These are phyloP conservation scores for Chlamydomonas asymmetrica DNA, from an alignment of 139 green algal species.

Conservation along the genomic window DNA sequence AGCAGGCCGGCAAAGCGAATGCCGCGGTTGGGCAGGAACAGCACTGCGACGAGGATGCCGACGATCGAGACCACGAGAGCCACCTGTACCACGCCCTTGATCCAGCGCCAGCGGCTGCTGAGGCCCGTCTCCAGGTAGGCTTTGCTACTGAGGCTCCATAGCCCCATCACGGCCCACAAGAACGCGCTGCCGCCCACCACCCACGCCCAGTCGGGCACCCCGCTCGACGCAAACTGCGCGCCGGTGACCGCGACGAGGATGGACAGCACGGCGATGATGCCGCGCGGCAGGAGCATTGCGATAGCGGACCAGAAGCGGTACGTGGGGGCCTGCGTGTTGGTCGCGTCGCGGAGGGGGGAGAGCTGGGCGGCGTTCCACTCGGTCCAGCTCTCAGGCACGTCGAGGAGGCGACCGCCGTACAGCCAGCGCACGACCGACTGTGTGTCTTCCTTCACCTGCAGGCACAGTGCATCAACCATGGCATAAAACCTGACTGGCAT, in stretches of 20 bases:
- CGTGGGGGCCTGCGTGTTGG: background rate
- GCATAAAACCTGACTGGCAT: background rate
- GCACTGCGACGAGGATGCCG: no score
- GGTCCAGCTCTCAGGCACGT: background rate
- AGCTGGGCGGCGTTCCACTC: conserved; percentile 1
- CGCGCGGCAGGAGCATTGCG: background rate
- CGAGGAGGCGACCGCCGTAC: no score
- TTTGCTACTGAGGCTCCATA: background rate
- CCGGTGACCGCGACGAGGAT: conserved; percentile 7
- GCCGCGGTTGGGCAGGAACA: no score
- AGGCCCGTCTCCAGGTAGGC: conserved; percentile 1
- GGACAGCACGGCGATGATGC: background rate
- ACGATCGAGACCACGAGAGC: no score
- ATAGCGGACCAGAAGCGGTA: conserved; percentile 21
- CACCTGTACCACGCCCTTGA: background rate
- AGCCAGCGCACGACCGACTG: background rate
- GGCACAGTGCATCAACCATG: background rate
- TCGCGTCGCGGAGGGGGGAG: background rate
- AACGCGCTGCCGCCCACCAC: conserved; percentile 13
- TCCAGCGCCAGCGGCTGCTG: background rate
- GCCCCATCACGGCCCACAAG: background rate
- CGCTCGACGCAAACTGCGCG: background rate
- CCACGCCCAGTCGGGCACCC: conserved; percentile 4
- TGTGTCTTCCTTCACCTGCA: background rate
- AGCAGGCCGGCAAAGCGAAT: no score